Base-by-base conservation (phyloP, 495 filamentous ascomycete genomes). In the Copromyces sp. region DNA sequence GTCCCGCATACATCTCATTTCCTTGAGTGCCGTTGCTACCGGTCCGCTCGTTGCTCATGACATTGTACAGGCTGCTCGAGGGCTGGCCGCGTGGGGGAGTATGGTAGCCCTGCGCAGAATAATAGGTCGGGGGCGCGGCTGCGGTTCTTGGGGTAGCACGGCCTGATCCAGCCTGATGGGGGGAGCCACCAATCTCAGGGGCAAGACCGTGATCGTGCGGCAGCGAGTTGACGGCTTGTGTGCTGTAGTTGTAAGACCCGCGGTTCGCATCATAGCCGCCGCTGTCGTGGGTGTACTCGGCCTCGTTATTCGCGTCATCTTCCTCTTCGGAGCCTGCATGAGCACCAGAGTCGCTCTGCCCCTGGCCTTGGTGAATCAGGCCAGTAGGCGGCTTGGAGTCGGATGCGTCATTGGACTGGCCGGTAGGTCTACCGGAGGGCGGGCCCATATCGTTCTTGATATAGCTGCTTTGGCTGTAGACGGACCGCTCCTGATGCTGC, bases 381-480 rank as follows among this genome's bases (percentile, higher is more conserved):
- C 83, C 90, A 78, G 88, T 95, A 75, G 84, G 79, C 38, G 86
- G 82, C 80, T 97, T 95, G n/a, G 85, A 78, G 73, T 96, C 93
- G 16, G 82, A 76, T 61, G 89, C 83, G 68, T 95, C 92, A 12
- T 72, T 76, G 69, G 90, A 89, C 3, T 84, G 73, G 29, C 86
- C 88, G 4, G 85, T 80, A 7, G 87, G 83, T 65, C 91, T 85
- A 69, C 84, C 88, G 9, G 93, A 87, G 4, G 94, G 94, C 9
- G 95, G 94, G 0, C 91, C 94, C 94, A 98, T 98, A 69, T 97
- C 94, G 76, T 83, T 92, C 83, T 95, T 97, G 74, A 94, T 84
- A 77, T 97, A 97, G 73, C 80, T 87, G n/a, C 85, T 78, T 59
- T 89, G 87, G 2, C 87, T 84, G 78, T 94, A 97, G 4, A 90